These are phyloP conservation scores for Cladosporium sphaerospermum DNA, from an alignment of 2,329 filamentous ascomycete species.

Conservation along the genomic window DNA sequence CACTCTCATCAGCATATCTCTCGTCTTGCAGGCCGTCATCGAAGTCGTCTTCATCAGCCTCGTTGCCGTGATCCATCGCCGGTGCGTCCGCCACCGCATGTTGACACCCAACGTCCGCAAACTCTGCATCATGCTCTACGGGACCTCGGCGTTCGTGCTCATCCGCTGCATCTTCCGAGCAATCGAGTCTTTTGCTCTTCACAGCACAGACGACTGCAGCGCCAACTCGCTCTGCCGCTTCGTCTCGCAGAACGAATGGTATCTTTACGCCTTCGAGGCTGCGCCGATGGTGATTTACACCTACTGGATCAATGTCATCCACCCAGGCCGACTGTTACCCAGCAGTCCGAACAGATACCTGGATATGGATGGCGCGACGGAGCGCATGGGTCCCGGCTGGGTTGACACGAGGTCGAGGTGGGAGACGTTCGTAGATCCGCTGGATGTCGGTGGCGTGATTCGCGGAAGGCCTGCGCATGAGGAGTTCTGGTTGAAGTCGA, in stretches of 20 bases:
- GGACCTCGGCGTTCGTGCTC: conserved; percentile 41
- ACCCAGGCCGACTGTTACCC: conserved; percentile 45
- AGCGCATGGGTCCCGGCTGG: conserved; percentile 24
- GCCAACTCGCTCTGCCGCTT: conserved; percentile 29
- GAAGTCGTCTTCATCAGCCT: conserved; percentile 44
- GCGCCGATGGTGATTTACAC: conserved; percentile 47
- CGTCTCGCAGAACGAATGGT: conserved; percentile 41
- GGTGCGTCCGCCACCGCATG: conserved; percentile 33
- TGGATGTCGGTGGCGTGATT: conserved; percentile 11
- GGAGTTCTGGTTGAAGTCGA: conserved; percentile 11
- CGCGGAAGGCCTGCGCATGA: conserved; percentile 5
- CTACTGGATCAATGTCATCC: conserved; percentile 43
- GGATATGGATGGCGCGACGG: conserved; percentile 45
- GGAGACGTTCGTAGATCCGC: conserved; percentile 11
- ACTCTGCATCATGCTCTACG: conserved; percentile 41
- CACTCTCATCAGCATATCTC: conserved; percentile 37
- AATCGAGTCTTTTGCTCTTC: conserved; percentile 39
- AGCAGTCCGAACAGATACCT: conserved; percentile 45
- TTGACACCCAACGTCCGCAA: conserved; percentile 37
- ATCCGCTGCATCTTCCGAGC: conserved; percentile 46
- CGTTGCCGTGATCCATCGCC: conserved; percentile 40
- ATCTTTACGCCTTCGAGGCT: conserved; percentile 50
- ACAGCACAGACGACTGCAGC: conserved; percentile 15
- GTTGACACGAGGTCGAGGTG: conserved; percentile 12
- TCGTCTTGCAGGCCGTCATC: conserved; percentile 43